Conservation (phyloP, 2,329 filamentous ascomycete species). For the Colletotrichum musae region DNA sequence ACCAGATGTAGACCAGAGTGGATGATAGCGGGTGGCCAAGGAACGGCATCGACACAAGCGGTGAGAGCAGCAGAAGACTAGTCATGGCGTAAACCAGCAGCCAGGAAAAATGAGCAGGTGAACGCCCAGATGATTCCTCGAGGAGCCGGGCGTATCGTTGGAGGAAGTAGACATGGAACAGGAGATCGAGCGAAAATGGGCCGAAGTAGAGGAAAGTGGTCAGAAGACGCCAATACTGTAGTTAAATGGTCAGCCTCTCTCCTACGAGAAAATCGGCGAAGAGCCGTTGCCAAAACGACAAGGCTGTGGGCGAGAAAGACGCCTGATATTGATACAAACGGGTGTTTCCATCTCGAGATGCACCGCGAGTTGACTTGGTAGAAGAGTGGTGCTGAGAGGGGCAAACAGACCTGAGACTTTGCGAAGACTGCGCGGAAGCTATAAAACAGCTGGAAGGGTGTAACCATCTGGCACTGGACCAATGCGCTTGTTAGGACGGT, state of each 20-base stretch:
- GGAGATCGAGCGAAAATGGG: slow-evolving; percentile 90
- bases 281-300: too few relatives aligned
- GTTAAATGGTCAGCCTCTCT: not conserved
- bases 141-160: slow-evolving; percentile 95
- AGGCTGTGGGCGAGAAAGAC: too few relatives aligned
- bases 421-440: slow-evolving; percentile 92
- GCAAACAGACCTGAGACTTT: slow-evolving; percentile 83
- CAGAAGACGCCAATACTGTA: slow-evolving; percentile 93
- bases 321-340: too few relatives aligned
- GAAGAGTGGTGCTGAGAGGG: not conserved
- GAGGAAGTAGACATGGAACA: slow-evolving; percentile 99
- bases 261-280: not conserved
- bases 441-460: slow-evolving; percentile 96
- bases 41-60: slow-evolving; percentile 91
- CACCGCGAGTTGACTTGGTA: not conserved
- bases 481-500: slow-evolving; percentile 89
- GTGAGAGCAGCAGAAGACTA: slow-evolving; percentile 85
- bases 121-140: slow-evolving; percentile 93
- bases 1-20: slow-evolving; percentile 98
- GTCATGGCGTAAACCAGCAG: slow-evolving; percentile 87
- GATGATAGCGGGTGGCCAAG: slow-evolving; percentile 94
- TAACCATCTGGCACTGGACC: slow-evolving; percentile 93
- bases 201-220: slow-evolving; percentile 99
- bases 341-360: too few relatives aligned
- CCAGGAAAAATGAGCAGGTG: slow-evolving; percentile 95